Evolutionary conservation across 2,329 filamentous ascomycete species (phyloP), one percentile per base, ranked within the genome.

Genomic region (Xylaria sp.): DNA sequence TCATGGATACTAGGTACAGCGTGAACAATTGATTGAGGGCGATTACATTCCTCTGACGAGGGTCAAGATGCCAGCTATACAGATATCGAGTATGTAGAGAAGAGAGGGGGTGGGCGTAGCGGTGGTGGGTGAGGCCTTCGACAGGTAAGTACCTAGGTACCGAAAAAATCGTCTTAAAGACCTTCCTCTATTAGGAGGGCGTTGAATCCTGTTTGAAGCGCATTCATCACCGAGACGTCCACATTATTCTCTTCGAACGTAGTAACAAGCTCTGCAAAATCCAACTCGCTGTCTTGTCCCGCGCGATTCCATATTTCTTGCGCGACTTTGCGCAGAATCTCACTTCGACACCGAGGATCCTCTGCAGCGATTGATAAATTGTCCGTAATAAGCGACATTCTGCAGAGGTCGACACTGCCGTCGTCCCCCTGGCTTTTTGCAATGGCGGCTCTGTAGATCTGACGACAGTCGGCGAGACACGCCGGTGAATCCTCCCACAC

Each of bases 401-500:
- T 25, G 41, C 47, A 54, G 10, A 37, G 21, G 11, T 47, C 37
- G 27, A 46, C 25, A 21, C n/a, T 54, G 31, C 19, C 23, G 21
- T 35, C 33, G 13, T 43, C 41, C 15, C 23, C 35, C 19, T 47
- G 31, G 31, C 17, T 4, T 35, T 43, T 27, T 31, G 35, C 13
- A 37, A 41, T 40, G 11, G 41, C 55, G 27, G 25, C 40, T n/a
- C 21, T 54, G 25, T 62, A 62, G n/a, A 58, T 21, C 40, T 37
- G 27, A 13, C 54, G 54, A 48, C 41, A 62, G n/a, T 40, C 15
- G 35, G 48, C 49, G 43, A 62, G 60, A 29, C 23, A 29, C 6
- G 15, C 3, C 4, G 60, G 60, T 4, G 60, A 62, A 19, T 62
- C 60, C 40, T 62, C 60, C 60, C 60, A 62, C 4, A 58, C 41